Conservation (phyloP, 2,329 filamentous ascomycete species). For the Nothophaeocryptopus gaeumannii region DNA sequence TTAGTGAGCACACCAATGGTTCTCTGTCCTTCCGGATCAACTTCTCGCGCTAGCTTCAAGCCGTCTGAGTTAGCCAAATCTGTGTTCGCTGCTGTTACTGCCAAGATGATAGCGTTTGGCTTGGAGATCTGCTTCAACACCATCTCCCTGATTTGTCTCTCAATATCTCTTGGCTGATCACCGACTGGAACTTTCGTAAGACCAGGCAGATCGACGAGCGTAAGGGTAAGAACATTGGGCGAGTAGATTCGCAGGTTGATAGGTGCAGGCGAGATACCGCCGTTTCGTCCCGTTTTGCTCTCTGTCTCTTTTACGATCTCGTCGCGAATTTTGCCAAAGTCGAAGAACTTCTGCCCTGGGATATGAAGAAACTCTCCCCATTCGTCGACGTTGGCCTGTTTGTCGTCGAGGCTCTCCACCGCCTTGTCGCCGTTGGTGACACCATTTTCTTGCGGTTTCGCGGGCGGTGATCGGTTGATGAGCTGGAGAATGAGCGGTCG, state of each 20-base stretch:
- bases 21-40: constrained; percentile 93
- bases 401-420: constrained; percentile 67
- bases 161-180: constrained; percentile 94
- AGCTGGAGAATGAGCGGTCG: constrained; percentile 95
- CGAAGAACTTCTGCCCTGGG: constrained; percentile 93
- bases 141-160: constrained; percentile 96
- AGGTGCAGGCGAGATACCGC: constrained; percentile 90
- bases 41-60: constrained; percentile 90
- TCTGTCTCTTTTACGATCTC: constrained; percentile 97
- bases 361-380: constrained; percentile 99
- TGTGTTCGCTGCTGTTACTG: constrained; percentile 93
- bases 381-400: constrained; percentile 87
- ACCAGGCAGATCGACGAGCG: constrained; percentile 92
- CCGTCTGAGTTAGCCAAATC: constrained; percentile 99
- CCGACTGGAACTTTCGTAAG: constrained; percentile 95
- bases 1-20: constrained; percentile 98
- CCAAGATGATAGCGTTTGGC: constrained; percentile 95
- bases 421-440: constrained; percentile 68
- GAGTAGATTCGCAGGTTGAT: constrained; percentile 99
- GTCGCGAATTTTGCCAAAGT: constrained; percentile 97
- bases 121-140: constrained; percentile 98
- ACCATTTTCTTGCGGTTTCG: constrained; percentile 67
- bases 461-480: constrained; percentile 72
- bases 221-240: constrained; percentile 94
- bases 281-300: constrained; percentile 92